Base-by-base conservation (phyloP, 1,139 yeast species). In the Geotrichum histeridarum region DNA sequence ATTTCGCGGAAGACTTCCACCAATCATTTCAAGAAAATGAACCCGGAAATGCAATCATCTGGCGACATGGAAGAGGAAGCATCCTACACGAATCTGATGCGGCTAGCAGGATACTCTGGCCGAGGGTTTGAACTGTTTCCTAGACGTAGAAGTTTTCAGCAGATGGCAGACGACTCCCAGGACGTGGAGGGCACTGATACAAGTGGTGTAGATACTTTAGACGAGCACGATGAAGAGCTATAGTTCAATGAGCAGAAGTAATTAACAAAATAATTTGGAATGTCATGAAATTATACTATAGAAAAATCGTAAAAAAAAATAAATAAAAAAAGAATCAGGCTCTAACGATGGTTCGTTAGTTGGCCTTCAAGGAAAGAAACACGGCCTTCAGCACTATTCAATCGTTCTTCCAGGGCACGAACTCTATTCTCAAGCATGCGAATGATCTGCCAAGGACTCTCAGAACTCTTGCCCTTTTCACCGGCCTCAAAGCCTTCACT, bases 301-400 rank as follows among this genome's bases (percentile, higher is more conserved):
- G 8, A 6, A 33, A 45, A 17, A 35, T 15, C 22, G 18, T 5
- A 37, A 36, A n/a, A 18, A 37, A 33, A 17, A 5, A 9, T 27
- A 47, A 37, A 47, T 22, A 37, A 37, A 47, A 4, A 47, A 47
- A 14, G 5, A 32, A 12, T 32, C 2, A 32, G 17, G 14, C 27
- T 18, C 27, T 36, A 47, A 36, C 43, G 50, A 37, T 36, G 42
- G 42, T n/a, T 47, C 3, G 43, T 36, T 30, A 54, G 14, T 30
- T 56, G 55, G 35, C 49, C 41, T 33, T 67, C 70, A 35, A 65
- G 56, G n/a, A 56, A 57, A 12, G 65, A 61, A 9, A 67, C 57
- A 18, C 70, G 59, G 38, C 62, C 62, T 53, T 69, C 72, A 2
- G 71, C 62, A 35, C 63, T 63, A 41, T 65, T 61, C 31, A 69